A percentile compares a stretch with the other conserved stretches of the same genome.
phyloP scores from a whole-genome alignment of 2,329 filamentous ascomycete genomes.

The Aspergillus calidoustus region DNA sequence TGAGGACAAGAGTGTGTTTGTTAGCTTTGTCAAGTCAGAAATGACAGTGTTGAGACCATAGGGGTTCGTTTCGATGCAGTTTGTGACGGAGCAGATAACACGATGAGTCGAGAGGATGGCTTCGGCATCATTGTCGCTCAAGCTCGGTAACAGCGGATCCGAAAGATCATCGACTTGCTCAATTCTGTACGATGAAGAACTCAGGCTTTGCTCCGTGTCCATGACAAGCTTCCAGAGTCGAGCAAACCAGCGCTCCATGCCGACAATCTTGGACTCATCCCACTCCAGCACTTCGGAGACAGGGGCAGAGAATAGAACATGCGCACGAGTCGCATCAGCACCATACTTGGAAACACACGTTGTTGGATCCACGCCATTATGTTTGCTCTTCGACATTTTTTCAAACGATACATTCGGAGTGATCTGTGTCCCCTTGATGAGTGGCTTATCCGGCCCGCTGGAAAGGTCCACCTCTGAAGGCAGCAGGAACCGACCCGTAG shows the following conservation, averaged over 20 bases:
- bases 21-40: constrained; percentile 80
- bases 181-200: constrained; percentile 28
- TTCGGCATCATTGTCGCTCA: constrained; percentile 43
- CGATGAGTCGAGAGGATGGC: constrained; percentile 71
- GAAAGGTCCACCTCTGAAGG: constrained; percentile 73
- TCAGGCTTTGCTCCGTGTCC: constrained; percentile 37
- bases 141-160: constrained; percentile 28
- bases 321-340: constrained; percentile 80
- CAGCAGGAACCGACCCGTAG: constrained; percentile 75
- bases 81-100: constrained; percentile 69
- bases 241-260: constrained; percentile 79
- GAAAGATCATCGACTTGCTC: constrained; percentile 29
- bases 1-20: constrained; percentile 66
- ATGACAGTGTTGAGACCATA: constrained; percentile 82
- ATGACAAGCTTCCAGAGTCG: constrained; percentile 66
- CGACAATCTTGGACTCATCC: constrained; percentile 81
- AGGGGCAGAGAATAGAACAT: constrained; percentile 87
- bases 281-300: constrained; percentile 84
- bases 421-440: constrained; percentile 65
- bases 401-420: constrained; percentile 70
- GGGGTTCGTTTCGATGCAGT: constrained; percentile 70
- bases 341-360: constrained; percentile 74
- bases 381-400: constrained; percentile 95
- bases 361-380: constrained; percentile 86
- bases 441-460: constrained; percentile 57